A percentile compares a stretch with the other conserved stretches of the same genome.
Conservation (phyloP, 2,329 filamentous ascomycete genomes). For the Paracoccidioides brasiliensis region DNA sequence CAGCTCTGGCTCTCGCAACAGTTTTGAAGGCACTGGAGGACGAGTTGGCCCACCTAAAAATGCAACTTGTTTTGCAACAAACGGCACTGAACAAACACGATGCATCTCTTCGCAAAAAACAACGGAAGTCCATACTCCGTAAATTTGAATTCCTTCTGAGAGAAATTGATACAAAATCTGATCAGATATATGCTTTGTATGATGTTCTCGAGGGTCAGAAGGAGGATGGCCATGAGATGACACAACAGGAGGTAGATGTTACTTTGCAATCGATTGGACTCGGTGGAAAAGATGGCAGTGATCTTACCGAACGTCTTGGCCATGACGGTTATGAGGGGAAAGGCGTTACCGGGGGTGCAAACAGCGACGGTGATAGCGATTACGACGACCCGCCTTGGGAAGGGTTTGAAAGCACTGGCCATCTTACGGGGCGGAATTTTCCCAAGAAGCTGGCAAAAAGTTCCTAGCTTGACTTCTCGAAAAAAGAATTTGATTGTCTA, state of each 20-base stretch:
- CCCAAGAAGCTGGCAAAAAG: neutral
- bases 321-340: constrained; percentile 2
- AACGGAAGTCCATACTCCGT: constrained; percentile 47
- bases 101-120: constrained; percentile 50
- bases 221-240: constrained; percentile 49
- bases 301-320: constrained; percentile 3
- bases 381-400: constrained; percentile 32
- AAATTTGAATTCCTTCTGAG: constrained; percentile 50
- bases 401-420: constrained; percentile 30
- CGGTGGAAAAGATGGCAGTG: constrained; percentile 10
- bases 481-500: neutral
- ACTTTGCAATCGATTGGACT: constrained; percentile 42
- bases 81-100: constrained; percentile 53
- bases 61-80: constrained; percentile 51
- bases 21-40: constrained; percentile 73
- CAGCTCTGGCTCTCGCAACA: constrained; percentile 60
- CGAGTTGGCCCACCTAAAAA: constrained; percentile 63
- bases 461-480: neutral
- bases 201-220: constrained; percentile 76
- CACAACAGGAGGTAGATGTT: constrained; percentile 49
- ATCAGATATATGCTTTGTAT: constrained; percentile 70
- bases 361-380: constrained; percentile 15
- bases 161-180: constrained; percentile 57
- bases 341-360: constrained; percentile 6
- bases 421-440: constrained; percentile 22